phyloP scores from a whole-genome alignment of 257 asterid genomes.

The Hygrophila difformis region DNA sequence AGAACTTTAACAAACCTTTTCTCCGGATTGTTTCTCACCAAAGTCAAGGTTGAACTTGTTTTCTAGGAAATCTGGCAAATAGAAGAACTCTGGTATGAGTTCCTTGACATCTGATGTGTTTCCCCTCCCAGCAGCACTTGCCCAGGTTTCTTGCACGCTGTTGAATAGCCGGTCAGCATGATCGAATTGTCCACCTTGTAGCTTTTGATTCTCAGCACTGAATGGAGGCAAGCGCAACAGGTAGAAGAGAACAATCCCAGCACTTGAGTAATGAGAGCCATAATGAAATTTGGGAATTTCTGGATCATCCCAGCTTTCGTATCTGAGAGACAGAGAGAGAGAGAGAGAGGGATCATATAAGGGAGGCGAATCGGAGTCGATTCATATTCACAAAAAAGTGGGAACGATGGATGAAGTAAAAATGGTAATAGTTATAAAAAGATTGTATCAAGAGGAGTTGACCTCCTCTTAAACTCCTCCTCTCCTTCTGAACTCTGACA shows the following conservation, averaged over 20 bases:
- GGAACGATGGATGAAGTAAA: neutral
- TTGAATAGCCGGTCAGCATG: conserved; percentile 99
- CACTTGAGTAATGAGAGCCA: conserved; percentile 98
- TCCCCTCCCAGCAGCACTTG: conserved; percentile 97
- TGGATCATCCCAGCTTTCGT: conserved; percentile 99
- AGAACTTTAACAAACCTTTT: conserved; percentile 53
- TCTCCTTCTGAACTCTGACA: conserved; percentile 95
- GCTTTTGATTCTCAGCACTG: conserved; percentile 81
- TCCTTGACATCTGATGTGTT: conserved; percentile 99
- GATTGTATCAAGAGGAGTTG: conserved; percentile 9
- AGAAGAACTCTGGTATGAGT: conserved; percentile 94
- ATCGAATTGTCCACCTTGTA: conserved; percentile 99
- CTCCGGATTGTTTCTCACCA: conserved; percentile 99
- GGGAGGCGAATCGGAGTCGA: conserved; percentile 13
- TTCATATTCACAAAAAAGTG: neutral
- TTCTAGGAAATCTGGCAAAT: conserved; percentile 89
- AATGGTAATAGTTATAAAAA: neutral
- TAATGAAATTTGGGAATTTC: conserved; percentile 98
- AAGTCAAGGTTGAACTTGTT: conserved; percentile 83
- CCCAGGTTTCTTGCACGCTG: conserved; percentile 86
- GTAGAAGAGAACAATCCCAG: conserved; percentile 97
- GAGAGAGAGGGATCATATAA: too few relatives aligned
- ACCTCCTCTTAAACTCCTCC: conserved; percentile 96
- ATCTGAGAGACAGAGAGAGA: conserved; percentile 35
- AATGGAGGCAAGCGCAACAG: conserved; percentile 94